phyloP scores from a whole-genome alignment of 331 rosid genomes.

The Phaseolus coccineus region DNA sequence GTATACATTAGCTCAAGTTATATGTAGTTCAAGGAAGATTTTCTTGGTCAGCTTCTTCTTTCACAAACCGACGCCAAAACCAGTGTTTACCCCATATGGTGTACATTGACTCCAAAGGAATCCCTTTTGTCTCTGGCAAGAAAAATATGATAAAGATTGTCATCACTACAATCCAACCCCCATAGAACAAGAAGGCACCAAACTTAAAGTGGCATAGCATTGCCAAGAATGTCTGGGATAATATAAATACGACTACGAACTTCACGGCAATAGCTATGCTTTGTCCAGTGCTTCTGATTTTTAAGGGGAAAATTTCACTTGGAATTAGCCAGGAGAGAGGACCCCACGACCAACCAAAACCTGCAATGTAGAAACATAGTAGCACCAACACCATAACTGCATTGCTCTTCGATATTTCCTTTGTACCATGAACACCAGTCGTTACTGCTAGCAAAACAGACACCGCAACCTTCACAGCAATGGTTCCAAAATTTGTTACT shows the following conservation, averaged over 20 bases:
- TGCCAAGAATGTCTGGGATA: slow-evolving; percentile 2
- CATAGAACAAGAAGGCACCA: background rate
- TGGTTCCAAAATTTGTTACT: background rate
- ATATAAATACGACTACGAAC: background rate
- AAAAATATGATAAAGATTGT: background rate
- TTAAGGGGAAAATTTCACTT: slow-evolving; percentile 11
- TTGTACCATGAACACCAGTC: slow-evolving; percentile 2
- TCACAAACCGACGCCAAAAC: background rate
- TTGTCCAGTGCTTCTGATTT: slow-evolving; percentile 10
- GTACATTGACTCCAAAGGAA: slow-evolving; percentile 4
- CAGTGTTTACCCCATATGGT: background rate
- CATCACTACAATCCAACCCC: background rate
- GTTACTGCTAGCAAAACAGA: background rate
- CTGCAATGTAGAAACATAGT: background rate
- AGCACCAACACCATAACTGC: background rate
- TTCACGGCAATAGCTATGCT: slow-evolving; percentile 1
- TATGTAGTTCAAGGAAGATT: slow-evolving; percentile 13
- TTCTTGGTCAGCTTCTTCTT: background rate
- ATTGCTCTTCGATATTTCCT: background rate
- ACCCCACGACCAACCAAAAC: slow-evolving; percentile 19
- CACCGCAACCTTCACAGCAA: background rate
- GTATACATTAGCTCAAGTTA: background rate
- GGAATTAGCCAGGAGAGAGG: slow-evolving; percentile 15
- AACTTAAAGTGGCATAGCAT: slow-evolving; percentile 22
- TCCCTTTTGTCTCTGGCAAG: slow-evolving; percentile 20